Evolutionary conservation across 352 stramenopile genomes (phyloP).

Genomic region (Pythium aphanidermatum): DNA sequence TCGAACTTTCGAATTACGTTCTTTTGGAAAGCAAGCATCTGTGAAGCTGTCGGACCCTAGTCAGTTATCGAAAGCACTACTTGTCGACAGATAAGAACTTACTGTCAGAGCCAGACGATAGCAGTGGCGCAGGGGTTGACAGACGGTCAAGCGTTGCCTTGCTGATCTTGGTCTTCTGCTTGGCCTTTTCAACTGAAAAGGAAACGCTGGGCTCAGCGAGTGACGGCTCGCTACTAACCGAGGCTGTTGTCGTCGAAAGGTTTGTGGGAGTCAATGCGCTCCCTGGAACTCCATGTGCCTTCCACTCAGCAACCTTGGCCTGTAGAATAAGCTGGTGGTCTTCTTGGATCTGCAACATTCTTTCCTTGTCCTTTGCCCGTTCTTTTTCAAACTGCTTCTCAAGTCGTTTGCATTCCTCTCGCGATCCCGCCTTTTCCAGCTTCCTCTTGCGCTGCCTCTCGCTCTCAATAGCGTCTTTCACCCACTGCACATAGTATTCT

Average conservation of each 20-base stretch:
- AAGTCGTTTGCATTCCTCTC: slow-evolving; percentile 36
- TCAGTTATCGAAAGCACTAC: not conserved
- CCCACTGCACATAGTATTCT: slow-evolving; percentile 50
- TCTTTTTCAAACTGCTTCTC: slow-evolving; percentile 52
- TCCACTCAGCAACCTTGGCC: slow-evolving; percentile 52
- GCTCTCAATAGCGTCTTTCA: slow-evolving; percentile 44
- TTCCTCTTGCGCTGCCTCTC: slow-evolving; percentile 43
- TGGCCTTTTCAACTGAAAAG: not conserved
- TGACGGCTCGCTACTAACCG: too few relatives aligned
- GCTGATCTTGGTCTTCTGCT: slow-evolving; percentile 27
- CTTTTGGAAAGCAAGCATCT: slow-evolving; percentile 46
- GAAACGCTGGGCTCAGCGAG: not conserved
- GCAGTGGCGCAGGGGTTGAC: slow-evolving; percentile 7
- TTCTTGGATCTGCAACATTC: slow-evolving; percentile 52
- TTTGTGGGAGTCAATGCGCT: slow-evolving; percentile 1
- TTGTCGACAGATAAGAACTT: not conserved
- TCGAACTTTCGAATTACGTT: slow-evolving; percentile 44
- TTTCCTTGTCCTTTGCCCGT: slow-evolving; percentile 36
- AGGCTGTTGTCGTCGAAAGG: not conserved
- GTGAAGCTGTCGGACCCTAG: too few relatives aligned
- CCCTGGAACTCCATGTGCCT: slow-evolving; percentile 21
- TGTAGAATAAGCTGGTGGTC: slow-evolving; percentile 46
- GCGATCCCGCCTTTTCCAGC: slow-evolving; percentile 29
- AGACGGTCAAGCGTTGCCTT: slow-evolving; percentile 43
- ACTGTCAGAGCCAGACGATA: not conserved